Evolutionary conservation across 768 basidiomycete species (phyloP).

Genomic region (Punctularia strigosozonata): DNA sequence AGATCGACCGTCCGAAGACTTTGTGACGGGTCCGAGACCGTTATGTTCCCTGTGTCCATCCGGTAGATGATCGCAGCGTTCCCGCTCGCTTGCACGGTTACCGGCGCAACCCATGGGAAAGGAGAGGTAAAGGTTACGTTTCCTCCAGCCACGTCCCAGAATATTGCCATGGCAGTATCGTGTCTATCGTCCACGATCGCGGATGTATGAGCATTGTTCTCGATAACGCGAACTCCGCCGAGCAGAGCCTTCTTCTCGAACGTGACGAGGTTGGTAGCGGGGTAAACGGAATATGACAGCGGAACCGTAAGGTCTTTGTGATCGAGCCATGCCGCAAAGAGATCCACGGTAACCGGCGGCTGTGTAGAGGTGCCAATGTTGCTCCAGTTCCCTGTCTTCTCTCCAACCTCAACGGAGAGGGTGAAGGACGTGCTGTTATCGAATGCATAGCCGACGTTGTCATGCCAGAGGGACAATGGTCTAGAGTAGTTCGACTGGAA

Average conservation of each 20-base stretch:
- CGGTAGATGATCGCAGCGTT: slow-evolving; percentile 35
- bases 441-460: slow-evolving; percentile 50
- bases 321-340: slow-evolving; percentile 53
- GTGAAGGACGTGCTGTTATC: slow-evolving; percentile 13
- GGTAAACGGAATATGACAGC: slow-evolving; percentile 44
- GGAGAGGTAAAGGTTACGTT: slow-evolving; percentile 24
- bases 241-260: slow-evolving; percentile 27
- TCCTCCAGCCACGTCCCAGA: slow-evolving; percentile 42
- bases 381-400: slow-evolving; percentile 48
- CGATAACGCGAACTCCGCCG: slow-evolving; percentile 23
- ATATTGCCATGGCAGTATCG: slow-evolving; percentile 34
- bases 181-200: slow-evolving; percentile 35
- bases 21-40: slow-evolving; percentile 60
- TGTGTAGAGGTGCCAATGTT: slow-evolving; percentile 50
- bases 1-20: slow-evolving; percentile 25
- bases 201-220: slow-evolving; percentile 36
- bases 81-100: slow-evolving; percentile 24
- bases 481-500: slow-evolving; percentile 13
- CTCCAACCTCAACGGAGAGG: slow-evolving; percentile 31
- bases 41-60: slow-evolving; percentile 28
- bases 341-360: slow-evolving; percentile 42
- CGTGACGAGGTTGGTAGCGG: slow-evolving; percentile 27
- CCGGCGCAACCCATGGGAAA: slow-evolving; percentile 15
- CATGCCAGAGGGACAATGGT: slow-evolving; percentile 47
- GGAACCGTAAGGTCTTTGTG: slow-evolving; percentile 22